A percentile compares a stretch with the other conserved stretches of the same genome.
phyloP scores from a whole-genome alignment of 1,284 basidiomycete species.

The Ustilago cynodontis region DNA sequence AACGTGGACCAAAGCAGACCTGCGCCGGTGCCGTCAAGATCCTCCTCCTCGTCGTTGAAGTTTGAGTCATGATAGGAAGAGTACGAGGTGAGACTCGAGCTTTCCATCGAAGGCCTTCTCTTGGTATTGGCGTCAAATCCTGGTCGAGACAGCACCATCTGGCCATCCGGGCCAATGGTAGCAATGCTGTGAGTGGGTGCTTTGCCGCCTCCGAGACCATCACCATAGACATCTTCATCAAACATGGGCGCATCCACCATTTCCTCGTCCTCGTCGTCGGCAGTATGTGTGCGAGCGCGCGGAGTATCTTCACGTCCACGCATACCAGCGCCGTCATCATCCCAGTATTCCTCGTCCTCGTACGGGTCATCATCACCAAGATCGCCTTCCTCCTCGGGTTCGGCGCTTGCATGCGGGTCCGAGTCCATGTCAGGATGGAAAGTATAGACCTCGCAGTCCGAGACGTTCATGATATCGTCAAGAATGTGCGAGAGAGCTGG shows the following conservation, averaged over 20 bases:
- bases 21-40: slow-evolving; percentile 74
- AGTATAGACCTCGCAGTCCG: slow-evolving; percentile 94
- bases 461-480: slow-evolving; percentile 88
- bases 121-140: slow-evolving; percentile 22
- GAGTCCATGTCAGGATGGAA: slow-evolving; percentile 94
- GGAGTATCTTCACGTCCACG: slow-evolving; percentile 51
- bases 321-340: slow-evolving; percentile 46
- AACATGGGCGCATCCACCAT: slow-evolving; percentile 66
- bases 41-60: slow-evolving; percentile 74
- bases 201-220: slow-evolving; percentile 47
- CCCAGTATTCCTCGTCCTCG: slow-evolving; percentile 71
- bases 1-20: slow-evolving; percentile 95
- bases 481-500: slow-evolving; percentile 87
- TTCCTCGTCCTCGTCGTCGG: slow-evolving; percentile 45
- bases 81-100: slow-evolving; percentile 35
- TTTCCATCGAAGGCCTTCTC: slow-evolving; percentile 30
- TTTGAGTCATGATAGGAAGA: slow-evolving; percentile 36
- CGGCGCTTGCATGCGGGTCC: slow-evolving; percentile 83
- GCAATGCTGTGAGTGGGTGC: slow-evolving; percentile 31
- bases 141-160: slow-evolving; percentile 38
- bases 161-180: slow-evolving; percentile 42
- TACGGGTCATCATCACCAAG: slow-evolving; percentile 69
- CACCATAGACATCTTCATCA: slow-evolving; percentile 65
- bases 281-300: slow-evolving; percentile 23
- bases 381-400: slow-evolving; percentile 74